These are phyloP conservation scores for Aureobasidium sp. DNA, from an alignment of 2,329 filamentous ascomycete genomes.

Conservation along the genomic window DNA sequence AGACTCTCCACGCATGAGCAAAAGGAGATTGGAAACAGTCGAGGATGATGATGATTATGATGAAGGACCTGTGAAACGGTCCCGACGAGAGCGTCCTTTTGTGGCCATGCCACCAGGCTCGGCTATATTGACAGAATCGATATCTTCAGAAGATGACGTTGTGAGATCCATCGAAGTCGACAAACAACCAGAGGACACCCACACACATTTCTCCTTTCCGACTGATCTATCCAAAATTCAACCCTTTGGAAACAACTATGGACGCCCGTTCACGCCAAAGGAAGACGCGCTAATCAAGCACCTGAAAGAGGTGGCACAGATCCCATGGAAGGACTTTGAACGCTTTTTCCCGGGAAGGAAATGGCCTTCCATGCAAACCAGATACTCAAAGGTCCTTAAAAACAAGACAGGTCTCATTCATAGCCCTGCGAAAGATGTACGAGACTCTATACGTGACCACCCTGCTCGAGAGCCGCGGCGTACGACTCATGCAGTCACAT, in stretches of 20 bases:
- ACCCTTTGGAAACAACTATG: not conserved
- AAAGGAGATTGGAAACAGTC: not conserved
- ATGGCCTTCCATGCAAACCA: not conserved
- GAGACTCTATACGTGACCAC: no score
- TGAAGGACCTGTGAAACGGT: not conserved
- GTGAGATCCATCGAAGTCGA: not conserved
- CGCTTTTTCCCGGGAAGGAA: not conserved
- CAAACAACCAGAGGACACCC: no score
- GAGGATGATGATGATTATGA: not conserved
- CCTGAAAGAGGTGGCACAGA: not conserved
- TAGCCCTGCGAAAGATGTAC: no score
- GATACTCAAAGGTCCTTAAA: not conserved
- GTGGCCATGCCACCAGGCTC: not conserved
- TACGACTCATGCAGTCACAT: not conserved
- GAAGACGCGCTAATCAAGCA: not conserved
- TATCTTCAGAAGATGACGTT: not conserved
- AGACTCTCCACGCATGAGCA: not conserved
- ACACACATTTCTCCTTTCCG: not conserved
- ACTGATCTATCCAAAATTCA: not conserved
- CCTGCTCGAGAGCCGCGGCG: not conserved
- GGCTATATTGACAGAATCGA: not conserved
- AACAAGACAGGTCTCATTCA: no score
- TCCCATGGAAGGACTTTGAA: slow-evolving; percentile 7
- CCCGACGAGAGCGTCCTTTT: not conserved
- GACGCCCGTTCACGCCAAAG: not conserved